Evolutionary conservation across 352 stramenopile genomes (phyloP).

Genomic region (Thraustochytrium sp.): DNA sequence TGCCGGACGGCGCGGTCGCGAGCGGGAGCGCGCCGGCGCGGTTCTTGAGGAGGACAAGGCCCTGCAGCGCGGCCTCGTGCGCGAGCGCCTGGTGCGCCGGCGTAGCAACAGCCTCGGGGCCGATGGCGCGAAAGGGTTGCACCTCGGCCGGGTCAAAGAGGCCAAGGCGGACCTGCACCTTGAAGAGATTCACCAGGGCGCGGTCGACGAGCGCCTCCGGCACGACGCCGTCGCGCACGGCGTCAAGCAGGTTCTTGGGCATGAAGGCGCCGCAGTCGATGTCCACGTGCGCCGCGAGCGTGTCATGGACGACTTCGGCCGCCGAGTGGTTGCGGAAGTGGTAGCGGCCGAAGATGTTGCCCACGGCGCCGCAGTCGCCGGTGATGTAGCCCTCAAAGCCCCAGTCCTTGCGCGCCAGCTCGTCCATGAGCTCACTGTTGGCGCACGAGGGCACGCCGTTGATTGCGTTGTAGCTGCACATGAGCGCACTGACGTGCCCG

Average conservation of each 20-base stretch:
- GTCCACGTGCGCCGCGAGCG: conserved; percentile 69
- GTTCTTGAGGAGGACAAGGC: conserved; percentile 88
- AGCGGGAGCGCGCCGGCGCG: conserved; percentile 64
- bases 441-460: conserved; percentile 87
- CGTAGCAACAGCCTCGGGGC: conserved; percentile 66
- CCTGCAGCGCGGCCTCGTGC: conserved; percentile 68
- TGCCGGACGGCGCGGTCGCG: background rate
- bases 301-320: background rate
- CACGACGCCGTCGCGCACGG: conserved; percentile 59
- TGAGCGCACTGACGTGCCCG: conserved; percentile 71
- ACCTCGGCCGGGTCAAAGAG: conserved; percentile 77
- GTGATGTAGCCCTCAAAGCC: conserved; percentile 89
- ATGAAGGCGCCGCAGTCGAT: conserved; percentile 77
- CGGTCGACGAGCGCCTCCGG: conserved; percentile 58
- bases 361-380: conserved; percentile 83
- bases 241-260: conserved; percentile 62
- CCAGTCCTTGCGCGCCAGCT: conserved; percentile 65
- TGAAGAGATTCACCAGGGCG: conserved; percentile 64
- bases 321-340: conserved; percentile 64
- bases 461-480: conserved; percentile 93
- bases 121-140: conserved; percentile 64
- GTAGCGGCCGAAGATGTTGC: conserved; percentile 66
- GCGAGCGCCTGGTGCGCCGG: conserved; percentile 60
- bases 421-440: conserved; percentile 69
- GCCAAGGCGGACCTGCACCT: conserved; percentile 79